A percentile compares a stretch with the other conserved stretches of the same genome.
Conservation (phyloP, 2,329 filamentous ascomycete genomes). For the Conoideocrella luteorostrata region DNA sequence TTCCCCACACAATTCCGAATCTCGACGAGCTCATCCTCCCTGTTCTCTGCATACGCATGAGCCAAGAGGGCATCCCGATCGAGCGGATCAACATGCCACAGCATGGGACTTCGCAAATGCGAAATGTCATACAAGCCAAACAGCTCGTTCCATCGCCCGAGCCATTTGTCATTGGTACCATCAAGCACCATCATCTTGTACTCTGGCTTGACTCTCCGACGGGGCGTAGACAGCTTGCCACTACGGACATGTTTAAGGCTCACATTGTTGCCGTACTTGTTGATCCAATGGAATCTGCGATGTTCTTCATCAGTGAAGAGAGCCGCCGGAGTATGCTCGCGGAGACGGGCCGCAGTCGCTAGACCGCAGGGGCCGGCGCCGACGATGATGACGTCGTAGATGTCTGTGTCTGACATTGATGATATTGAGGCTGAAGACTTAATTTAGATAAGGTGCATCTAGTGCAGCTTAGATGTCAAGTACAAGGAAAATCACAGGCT, state of each 20-base stretch:
- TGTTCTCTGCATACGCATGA: constrained; percentile 55
- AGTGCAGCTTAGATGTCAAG: not conserved
- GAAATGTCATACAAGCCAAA: constrained; percentile 65
- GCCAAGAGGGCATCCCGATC: constrained; percentile 69
- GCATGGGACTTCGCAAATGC: constrained; percentile 72
- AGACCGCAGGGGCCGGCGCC: constrained; percentile 72
- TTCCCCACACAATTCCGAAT: constrained; percentile 71
- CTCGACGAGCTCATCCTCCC: constrained; percentile 61
- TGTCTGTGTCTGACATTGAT: constrained; percentile 15
- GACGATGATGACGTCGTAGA: constrained; percentile 64
- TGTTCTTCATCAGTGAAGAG: constrained; percentile 82
- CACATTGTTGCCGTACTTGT: constrained; percentile 55
- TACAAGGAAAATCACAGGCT: no score
- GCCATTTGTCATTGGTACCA: constrained; percentile 56
- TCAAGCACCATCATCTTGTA: constrained; percentile 60
- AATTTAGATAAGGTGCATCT: no score
- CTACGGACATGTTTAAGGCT: constrained; percentile 43
- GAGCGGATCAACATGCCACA: constrained; percentile 72
- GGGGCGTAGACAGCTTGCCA: constrained; percentile 20
- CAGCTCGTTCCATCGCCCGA: constrained; percentile 62
- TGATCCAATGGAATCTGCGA: constrained; percentile 72
- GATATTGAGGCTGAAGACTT: not conserved
- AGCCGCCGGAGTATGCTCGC: constrained; percentile 67
- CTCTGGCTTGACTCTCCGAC: constrained; percentile 13
- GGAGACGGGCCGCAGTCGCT: constrained; percentile 64